phyloP scores from a whole-genome alignment of 2,329 filamentous ascomycete genomes.

The Cercospora sesami region DNA sequence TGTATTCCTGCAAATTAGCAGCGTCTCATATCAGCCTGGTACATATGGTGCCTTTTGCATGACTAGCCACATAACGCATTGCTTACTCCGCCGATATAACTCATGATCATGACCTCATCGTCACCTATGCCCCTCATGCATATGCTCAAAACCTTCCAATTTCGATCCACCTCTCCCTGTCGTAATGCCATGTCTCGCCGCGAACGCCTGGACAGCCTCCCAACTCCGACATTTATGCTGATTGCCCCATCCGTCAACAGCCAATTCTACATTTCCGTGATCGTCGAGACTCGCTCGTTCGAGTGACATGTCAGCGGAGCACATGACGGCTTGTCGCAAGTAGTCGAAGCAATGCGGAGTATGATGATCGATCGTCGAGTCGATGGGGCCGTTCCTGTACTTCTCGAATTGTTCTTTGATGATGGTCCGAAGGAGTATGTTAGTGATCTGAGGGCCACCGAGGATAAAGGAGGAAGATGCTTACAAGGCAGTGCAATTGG shows the following conservation, averaged over 20 bases:
- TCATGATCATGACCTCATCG: not conserved
- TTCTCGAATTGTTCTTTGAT: constrained; percentile 1
- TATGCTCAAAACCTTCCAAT: not conserved
- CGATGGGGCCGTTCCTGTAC: not conserved
- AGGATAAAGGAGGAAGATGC: not conserved
- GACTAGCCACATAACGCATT: too few species aligned
- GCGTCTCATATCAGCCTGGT: too few species aligned
- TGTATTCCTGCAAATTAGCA: too few species aligned
- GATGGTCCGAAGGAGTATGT: not conserved
- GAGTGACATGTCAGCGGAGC: constrained; percentile 10
- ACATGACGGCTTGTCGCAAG: constrained; percentile 12
- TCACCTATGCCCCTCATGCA: not conserved
- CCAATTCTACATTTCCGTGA: constrained; percentile 2
- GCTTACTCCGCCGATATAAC: not conserved
- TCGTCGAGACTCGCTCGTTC: constrained; percentile 8
- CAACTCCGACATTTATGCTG: constrained; percentile 13
- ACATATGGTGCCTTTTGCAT: too few species aligned
- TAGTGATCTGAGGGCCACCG: not conserved
- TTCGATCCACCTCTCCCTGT: constrained; percentile 5
- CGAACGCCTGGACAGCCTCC: constrained; percentile 7
- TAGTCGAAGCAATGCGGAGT: constrained; percentile 14
- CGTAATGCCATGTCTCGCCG: not conserved
- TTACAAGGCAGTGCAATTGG: constrained; percentile 12
- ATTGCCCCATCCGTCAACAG: constrained; percentile 14
- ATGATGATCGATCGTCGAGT: not conserved